These are phyloP conservation scores for Alternaria sp. DNA, from an alignment of 2,329 filamentous ascomycete species.

Conservation along the genomic window DNA sequence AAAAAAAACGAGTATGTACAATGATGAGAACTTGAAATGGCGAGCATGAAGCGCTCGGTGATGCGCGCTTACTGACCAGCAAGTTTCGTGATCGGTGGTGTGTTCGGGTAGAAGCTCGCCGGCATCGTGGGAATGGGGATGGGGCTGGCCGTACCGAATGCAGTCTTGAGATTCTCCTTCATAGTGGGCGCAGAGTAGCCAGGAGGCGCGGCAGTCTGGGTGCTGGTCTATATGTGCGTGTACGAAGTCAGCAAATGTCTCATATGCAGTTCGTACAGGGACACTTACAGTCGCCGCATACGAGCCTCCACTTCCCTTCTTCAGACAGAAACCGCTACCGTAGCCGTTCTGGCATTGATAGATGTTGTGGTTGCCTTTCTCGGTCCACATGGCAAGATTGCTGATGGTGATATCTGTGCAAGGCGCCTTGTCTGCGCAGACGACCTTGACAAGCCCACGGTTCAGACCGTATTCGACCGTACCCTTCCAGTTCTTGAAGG, in stretches of 20 bases:
- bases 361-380: conserved; percentile 53
- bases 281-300: conserved; percentile 39
- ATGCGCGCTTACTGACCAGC: conserved; percentile 27
- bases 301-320: conserved; percentile 36
- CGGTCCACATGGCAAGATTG: conserved; percentile 64
- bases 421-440: conserved; percentile 61
- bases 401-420: conserved; percentile 62
- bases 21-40: neutral
- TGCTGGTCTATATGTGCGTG: conserved; percentile 33
- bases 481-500: conserved; percentile 65
- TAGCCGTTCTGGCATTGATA: conserved; percentile 62
- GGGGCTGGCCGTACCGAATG: conserved; percentile 43
- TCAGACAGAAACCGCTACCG: conserved; percentile 59
- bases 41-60: neutral
- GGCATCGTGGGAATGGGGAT: conserved; percentile 56
- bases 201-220: conserved; percentile 48
- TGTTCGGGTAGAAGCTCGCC: conserved; percentile 53
- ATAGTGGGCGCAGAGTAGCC: conserved; percentile 53
- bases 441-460: conserved; percentile 63
- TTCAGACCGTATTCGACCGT: conserved; percentile 59
- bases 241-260: too few relatives aligned
- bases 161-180: conserved; percentile 42
- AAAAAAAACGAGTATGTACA: conserved; percentile 5
- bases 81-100: conserved; percentile 44
- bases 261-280: too few relatives aligned